Base-by-base conservation (phyloP, 805 yeast genomes). In the Candida maesae region DNA sequence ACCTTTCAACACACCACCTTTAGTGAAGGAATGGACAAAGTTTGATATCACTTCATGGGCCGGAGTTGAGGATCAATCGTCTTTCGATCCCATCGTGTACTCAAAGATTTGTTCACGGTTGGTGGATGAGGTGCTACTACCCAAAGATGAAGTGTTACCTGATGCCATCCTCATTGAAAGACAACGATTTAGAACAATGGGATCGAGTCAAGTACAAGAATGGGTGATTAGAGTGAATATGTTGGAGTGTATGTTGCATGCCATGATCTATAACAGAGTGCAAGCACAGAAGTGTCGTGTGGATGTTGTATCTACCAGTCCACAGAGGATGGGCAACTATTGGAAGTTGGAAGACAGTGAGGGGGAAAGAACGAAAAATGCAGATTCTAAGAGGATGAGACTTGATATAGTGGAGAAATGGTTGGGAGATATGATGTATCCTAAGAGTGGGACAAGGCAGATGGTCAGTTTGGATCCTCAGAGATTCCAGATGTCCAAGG, bases 181-280 rank as follows among this genome's bases (percentile, higher is more conserved):
- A 42, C 87, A 81, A 54, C 52, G 86, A 29, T 64, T 72, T 30
- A 64, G 85, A 36, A 66, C 77, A 0, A 60, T 59, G 47, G 74
- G 81, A 0, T 62, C 73, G 2, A 61, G 65, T 10, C 58, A 56
- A 14, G 70, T 80, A 1, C 61, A 75, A 5, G 81, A 78, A 40
- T 68, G 71, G 41, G 69, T 79, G 3, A 53, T 79, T 21, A 67
- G 71, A 37, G 70, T 76, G 5, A 79, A 78, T 41, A 66, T 78
- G 17, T 51, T 80, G 25, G 87, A 80, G 51, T 67, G 70, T 13
- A 72, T 74, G 70, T 31, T 75, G 3, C 63, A 60, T 49, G 61
- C 69, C 0, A 38, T 60, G 4, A 41, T 63, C 3, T 51, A 45
- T 25, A 35, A 42, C 2, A 48, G 46, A 18, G 24, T 42, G 4